Percentiles rank a stretch among this genome's conserved stretches.
These are phyloP conservation scores for Trichoderma endophyticum DNA, from an alignment of 2,329 filamentous ascomycete species.

Conservation along the genomic window DNA sequence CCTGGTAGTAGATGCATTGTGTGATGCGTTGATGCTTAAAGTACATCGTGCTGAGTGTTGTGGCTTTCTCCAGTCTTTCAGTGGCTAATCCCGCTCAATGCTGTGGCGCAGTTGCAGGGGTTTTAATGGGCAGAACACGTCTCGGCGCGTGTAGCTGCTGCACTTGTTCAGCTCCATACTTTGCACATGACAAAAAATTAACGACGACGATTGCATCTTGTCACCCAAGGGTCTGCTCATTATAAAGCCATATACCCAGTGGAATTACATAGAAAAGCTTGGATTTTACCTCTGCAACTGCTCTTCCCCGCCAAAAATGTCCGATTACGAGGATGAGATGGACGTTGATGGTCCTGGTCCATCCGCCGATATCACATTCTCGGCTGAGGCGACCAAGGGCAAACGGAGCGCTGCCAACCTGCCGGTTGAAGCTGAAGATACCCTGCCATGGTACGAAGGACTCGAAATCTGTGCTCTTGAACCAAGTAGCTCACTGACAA, in stretches of 20 bases:
- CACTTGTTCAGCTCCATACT: not conserved
- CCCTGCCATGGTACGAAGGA: slow-evolving; percentile 74
- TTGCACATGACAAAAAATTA: not conserved
- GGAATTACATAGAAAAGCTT: not conserved
- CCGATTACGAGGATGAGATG: slow-evolving; percentile 60
- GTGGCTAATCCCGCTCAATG: not conserved
- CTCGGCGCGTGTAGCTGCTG: slow-evolving; percentile 25
- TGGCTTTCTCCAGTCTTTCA: not conserved
- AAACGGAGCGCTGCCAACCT: slow-evolving; percentile 91
- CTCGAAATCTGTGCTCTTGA: not conserved
- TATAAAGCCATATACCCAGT: not conserved
- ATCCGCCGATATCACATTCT: slow-evolving; percentile 60
- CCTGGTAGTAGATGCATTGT: not conserved
- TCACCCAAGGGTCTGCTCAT: not conserved
- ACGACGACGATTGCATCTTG: not conserved
- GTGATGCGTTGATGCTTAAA: not conserved
- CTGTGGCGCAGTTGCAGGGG: slow-evolving; percentile 11
- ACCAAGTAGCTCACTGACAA: not conserved
- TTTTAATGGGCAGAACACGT: slow-evolving; percentile 23
- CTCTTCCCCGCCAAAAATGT: slow-evolving; percentile 42
- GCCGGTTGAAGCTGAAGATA: slow-evolving; percentile 90
- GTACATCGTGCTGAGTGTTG: not conserved
- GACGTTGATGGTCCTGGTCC: slow-evolving; percentile 52
- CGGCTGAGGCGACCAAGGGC: slow-evolving; percentile 75
- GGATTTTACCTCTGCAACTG: not conserved